Evolutionary conservation across 139 green algal species (phyloP).

Genomic region (Coelastrella sp.): DNA sequence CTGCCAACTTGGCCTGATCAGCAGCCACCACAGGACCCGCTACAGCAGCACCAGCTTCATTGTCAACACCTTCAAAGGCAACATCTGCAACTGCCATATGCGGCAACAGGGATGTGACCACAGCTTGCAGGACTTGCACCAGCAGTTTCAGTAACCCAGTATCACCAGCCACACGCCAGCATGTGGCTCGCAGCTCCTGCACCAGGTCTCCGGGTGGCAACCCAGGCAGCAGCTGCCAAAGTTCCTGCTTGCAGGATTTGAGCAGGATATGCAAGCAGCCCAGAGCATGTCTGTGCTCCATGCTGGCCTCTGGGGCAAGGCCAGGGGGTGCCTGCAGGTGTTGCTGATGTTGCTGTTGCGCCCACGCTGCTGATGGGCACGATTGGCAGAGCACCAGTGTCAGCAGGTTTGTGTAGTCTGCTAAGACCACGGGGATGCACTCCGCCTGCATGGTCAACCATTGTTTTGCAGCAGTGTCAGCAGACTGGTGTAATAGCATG

Average conservation of each 20-base stretch:
- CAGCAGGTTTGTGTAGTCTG: background rate
- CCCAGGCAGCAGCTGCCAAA: background rate
- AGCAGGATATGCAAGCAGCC: constrained; percentile 23
- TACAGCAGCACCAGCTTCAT: background rate
- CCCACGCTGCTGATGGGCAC: background rate
- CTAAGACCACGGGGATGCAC: background rate
- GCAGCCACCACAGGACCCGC: background rate
- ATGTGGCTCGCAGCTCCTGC: background rate
- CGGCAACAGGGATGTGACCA: background rate
- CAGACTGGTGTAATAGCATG: background rate
- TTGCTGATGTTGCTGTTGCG: constrained; percentile 25
- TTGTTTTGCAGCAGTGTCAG: background rate
- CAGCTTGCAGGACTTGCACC: constrained; percentile 17
- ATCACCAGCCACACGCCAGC: background rate
- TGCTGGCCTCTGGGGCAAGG: constrained; percentile 2
- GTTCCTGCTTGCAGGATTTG: background rate
- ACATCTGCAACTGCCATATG: background rate
- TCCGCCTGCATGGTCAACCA: constrained; percentile 4
- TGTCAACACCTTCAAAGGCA: background rate
- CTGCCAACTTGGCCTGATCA: background rate
- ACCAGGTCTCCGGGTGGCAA: constrained; percentile 4
- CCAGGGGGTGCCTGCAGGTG: background rate
- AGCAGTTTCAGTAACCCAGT: background rate
- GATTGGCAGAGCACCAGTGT: background rate
- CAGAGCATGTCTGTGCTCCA: constrained; percentile 30